Percentiles rank a stretch among this genome's conserved stretches.
These are phyloP conservation scores for Chlorella sp. DNA, from an alignment of 139 green algal species.

Conservation along the genomic window DNA sequence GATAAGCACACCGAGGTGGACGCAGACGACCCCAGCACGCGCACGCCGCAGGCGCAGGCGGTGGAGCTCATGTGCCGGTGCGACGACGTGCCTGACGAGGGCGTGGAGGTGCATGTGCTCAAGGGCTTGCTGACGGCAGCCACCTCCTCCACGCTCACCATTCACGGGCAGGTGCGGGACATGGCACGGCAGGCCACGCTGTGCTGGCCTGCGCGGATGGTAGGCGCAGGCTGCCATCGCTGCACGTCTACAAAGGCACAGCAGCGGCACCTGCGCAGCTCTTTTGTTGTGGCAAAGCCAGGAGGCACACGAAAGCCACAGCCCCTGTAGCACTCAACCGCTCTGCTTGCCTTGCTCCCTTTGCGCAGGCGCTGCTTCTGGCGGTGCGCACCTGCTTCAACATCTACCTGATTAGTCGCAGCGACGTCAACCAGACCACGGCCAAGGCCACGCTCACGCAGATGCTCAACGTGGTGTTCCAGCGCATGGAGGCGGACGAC, in stretches of 20 bases:
- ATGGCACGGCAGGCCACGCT: too few species aligned
- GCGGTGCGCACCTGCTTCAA: conserved; percentile 94
- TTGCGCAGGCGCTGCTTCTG: conserved; percentile 71
- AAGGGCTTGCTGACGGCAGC: conserved; percentile 82
- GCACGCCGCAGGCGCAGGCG: conserved; percentile 56
- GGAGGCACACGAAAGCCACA: too few species aligned
- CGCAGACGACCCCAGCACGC: conserved; percentile 1
- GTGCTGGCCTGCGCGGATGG: too few species aligned
- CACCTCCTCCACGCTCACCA: conserved; percentile 70
- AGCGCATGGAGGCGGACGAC: conserved; percentile 84
- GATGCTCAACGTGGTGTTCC: conserved; percentile 96
- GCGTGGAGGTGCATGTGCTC: conserved; percentile 80
- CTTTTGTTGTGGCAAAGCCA: too few species aligned
- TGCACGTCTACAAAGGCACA: too few species aligned
- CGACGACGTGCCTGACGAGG: conserved; percentile 89
- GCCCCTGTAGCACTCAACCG: too few species aligned
- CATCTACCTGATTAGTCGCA: conserved; percentile 84
- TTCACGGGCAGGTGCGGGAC: conserved; percentile 71
- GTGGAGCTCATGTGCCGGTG: conserved; percentile 80
- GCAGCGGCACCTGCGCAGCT: too few species aligned
- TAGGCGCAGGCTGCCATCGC: too few species aligned
- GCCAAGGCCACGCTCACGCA: conserved; percentile 95
- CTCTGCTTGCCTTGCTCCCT: too few species aligned
- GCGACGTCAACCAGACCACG: conserved; percentile 86
- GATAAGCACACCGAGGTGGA: not conserved